Evolutionary conservation across 2,329 filamentous ascomycete species (phyloP).

Genomic region (Scopulariopsis brevicaulis): DNA sequence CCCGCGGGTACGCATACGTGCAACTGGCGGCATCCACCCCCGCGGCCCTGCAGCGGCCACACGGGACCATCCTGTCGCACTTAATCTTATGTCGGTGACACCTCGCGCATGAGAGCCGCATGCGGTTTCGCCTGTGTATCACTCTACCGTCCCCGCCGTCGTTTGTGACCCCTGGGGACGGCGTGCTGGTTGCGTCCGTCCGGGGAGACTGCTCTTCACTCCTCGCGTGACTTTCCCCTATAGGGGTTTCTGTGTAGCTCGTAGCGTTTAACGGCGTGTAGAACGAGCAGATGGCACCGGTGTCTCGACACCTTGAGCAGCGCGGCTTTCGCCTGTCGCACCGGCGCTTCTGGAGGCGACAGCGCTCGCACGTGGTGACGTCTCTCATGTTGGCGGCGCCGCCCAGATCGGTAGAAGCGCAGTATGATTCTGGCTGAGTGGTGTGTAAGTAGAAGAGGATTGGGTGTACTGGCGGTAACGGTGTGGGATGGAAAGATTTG

Average conservation of each 20-base stretch:
- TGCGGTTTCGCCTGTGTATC: constrained; percentile 19
- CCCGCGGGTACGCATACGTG: background rate
- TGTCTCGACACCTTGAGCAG: constrained; percentile 1
- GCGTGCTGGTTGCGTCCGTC: no score
- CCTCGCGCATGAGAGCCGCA: constrained; percentile 21
- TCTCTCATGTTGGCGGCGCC: no score
- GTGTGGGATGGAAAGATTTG: background rate
- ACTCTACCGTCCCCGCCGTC: background rate
- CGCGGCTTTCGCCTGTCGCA: constrained; percentile 3
- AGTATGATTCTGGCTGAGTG: no score
- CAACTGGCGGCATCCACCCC: constrained; percentile 11
- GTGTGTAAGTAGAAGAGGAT: background rate
- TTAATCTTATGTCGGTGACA: constrained; percentile 25
- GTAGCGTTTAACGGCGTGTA: no score
- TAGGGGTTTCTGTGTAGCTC: no score
- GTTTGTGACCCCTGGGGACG: background rate
- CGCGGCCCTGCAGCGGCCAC: constrained; percentile 20
- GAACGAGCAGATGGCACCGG: background rate
- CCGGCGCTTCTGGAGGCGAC: constrained; percentile 2
- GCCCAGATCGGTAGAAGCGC: no score
- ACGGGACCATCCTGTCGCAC: constrained; percentile 24
- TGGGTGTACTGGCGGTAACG: background rate
- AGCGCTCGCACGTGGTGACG: constrained; percentile 4
- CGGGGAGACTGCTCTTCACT: no score
- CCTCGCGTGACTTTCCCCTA: no score